These are phyloP conservation scores for Cyberlindnera sargentensis DNA, from an alignment of 805 yeast genomes.

Conservation along the genomic window DNA sequence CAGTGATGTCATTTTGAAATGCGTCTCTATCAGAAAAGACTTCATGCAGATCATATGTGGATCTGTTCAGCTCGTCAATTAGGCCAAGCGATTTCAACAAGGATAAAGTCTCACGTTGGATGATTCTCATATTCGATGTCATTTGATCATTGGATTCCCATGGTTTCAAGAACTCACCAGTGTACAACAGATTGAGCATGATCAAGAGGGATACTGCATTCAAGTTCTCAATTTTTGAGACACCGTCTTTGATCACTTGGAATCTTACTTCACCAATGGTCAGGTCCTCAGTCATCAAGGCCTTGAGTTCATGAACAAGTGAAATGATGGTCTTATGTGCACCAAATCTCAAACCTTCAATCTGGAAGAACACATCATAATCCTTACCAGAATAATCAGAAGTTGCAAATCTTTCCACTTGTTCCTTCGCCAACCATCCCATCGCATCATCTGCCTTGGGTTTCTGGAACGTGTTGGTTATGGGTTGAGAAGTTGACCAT, in stretches of 20 bases:
- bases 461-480: slow-evolving; percentile 12
- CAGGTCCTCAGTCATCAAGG: slow-evolving; percentile 28
- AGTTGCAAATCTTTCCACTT: neutral
- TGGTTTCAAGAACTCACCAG: slow-evolving; percentile 36
- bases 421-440: neutral
- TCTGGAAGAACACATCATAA: slow-evolving; percentile 30
- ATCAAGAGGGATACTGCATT: slow-evolving; percentile 28
- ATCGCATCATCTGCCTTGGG: neutral
- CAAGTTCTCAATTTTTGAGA: slow-evolving; percentile 19
- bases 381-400: slow-evolving; percentile 16
- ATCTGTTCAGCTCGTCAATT: slow-evolving; percentile 12
- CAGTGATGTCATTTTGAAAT: slow-evolving; percentile 31
- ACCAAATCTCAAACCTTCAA: slow-evolving; percentile 28
- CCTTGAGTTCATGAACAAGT: slow-evolving; percentile 7
- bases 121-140: neutral
- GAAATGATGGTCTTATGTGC: slow-evolving; percentile 13
- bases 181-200: slow-evolving; percentile 42
- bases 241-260: slow-evolving; percentile 5
- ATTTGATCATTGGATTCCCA: slow-evolving; percentile 32
- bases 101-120: slow-evolving; percentile 6
- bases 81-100: slow-evolving; percentile 10
- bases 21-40: slow-evolving; percentile 5
- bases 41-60: neutral
- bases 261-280: slow-evolving; percentile 14
- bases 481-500: slow-evolving; percentile 18